Conservation (phyloP, 371 early-diverging fungal species). For the Entomophthora muscae region DNA sequence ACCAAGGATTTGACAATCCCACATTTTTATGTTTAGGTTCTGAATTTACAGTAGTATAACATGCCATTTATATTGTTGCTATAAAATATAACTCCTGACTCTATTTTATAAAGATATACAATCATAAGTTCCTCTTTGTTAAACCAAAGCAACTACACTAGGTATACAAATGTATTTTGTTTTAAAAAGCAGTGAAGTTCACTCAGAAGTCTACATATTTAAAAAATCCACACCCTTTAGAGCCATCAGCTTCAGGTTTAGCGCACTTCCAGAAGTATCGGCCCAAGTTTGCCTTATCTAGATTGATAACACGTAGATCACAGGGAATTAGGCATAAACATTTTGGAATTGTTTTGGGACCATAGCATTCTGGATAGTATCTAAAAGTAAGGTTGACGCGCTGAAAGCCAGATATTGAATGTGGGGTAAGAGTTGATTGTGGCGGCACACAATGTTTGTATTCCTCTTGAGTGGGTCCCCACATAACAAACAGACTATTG, state of each 20-base stretch:
- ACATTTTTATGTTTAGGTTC: too few species aligned
- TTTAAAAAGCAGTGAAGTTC: too few species aligned
- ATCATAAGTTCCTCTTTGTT: too few species aligned
- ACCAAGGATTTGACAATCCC: too few species aligned
- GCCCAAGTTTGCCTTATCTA: slow-evolving; percentile 19
- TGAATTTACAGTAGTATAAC: too few species aligned
- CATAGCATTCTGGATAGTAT: slow-evolving; percentile 22
- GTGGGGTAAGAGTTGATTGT: slow-evolving; percentile 8
- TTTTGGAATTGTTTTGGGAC: slow-evolving; percentile 20
- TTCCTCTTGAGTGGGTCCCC: slow-evolving; percentile 21
- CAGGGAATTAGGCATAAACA: slow-evolving; percentile 29
- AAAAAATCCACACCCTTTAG: slow-evolving; percentile 18
- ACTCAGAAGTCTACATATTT: slow-evolving; percentile 18
- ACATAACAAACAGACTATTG: slow-evolving; percentile 40
- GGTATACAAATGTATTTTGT: too few species aligned
- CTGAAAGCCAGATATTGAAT: slow-evolving; percentile 19
- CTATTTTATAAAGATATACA: too few species aligned
- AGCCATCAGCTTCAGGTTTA: slow-evolving; percentile 16
- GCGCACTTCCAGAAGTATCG: slow-evolving; percentile 29
- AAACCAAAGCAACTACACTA: too few species aligned
- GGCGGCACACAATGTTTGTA: not conserved
- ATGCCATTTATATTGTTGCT: too few species aligned
- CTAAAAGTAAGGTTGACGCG: slow-evolving; percentile 40
- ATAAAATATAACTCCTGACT: too few species aligned
- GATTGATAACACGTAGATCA: slow-evolving; percentile 29